Percentiles rank a stretch among this genome's conserved stretches.
phyloP scores from a whole-genome alignment of 2,329 filamentous ascomycete genomes.

The Scopulariopsis brevicaulis region DNA sequence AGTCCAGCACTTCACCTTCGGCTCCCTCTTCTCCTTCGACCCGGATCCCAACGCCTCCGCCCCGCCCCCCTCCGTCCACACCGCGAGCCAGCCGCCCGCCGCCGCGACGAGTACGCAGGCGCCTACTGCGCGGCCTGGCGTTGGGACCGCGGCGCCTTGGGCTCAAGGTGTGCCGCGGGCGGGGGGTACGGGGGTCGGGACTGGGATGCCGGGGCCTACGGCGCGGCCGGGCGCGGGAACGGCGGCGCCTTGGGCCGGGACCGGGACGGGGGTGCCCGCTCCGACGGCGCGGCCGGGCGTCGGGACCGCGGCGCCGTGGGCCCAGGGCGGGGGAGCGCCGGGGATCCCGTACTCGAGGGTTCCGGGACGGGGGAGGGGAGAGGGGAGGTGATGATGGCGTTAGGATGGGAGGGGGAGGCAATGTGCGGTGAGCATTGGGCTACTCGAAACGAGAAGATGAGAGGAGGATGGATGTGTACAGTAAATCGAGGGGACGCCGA shows the following conservation, averaged over 20 bases:
- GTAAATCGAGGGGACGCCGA: too few relatives aligned
- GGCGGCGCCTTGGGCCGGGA: neutral
- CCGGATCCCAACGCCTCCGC: conserved; percentile 46
- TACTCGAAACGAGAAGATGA: too few relatives aligned
- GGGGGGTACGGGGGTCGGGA: conserved; percentile 1
- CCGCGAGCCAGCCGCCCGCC: conserved; percentile 35
- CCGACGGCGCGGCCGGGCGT: neutral
- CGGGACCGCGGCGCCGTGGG: neutral
- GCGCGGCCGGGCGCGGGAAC: neutral
- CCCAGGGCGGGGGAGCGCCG: neutral
- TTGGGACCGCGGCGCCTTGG: neutral
- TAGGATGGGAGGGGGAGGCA: too few relatives aligned
- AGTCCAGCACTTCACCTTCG: conserved; percentile 90
- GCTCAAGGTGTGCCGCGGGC: neutral
- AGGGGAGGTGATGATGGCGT: neutral
- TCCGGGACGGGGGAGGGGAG: neutral
- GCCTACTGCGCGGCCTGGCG: neutral
- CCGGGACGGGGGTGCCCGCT: neutral
- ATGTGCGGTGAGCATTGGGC: too few relatives aligned
- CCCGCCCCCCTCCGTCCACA: conserved; percentile 41
- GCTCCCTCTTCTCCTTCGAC: conserved; percentile 70
- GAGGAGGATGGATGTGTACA: too few relatives aligned
- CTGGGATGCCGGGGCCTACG: neutral
- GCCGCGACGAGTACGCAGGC: neutral
- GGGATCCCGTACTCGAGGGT: conserved; percentile 3